Percentiles rank a stretch among this genome's conserved stretches.
These are phyloP conservation scores for Mycena polygramma DNA, from an alignment of 768 basidiomycete species.

Conservation along the genomic window DNA sequence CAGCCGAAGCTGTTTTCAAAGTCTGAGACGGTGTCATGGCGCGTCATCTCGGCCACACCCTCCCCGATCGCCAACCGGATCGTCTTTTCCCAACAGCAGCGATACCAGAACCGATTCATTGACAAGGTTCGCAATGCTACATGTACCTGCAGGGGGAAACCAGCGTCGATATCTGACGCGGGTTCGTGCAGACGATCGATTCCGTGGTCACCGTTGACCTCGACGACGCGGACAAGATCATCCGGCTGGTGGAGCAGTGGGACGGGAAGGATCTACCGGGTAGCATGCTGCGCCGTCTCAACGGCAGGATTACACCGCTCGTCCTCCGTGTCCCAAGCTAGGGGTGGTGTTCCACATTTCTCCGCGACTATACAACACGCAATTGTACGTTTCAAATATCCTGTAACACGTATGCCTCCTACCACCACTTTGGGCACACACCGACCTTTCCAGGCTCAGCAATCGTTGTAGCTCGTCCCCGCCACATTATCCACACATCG, in stretches of 20 bases:
- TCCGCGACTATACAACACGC: background rate
- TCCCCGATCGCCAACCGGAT: conserved; percentile 65
- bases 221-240: conserved; percentile 74
- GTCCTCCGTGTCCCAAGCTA: conserved; percentile 59
- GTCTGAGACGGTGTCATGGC: conserved; percentile 62
- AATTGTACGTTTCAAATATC: too few species aligned
- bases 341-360: background rate
- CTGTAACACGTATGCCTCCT: too few species aligned
- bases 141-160: background rate
- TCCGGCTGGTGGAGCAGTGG: conserved; percentile 71
- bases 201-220: conserved; percentile 75
- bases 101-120: conserved; percentile 68
- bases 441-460: too few species aligned
- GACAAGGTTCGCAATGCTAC: conserved; percentile 62
- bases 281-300: conserved; percentile 60
- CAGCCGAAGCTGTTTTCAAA: conserved; percentile 69
- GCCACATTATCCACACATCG: too few species aligned
- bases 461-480: too few species aligned
- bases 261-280: conserved; percentile 66
- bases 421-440: too few species aligned
- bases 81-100: conserved; percentile 70
- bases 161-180: background rate
- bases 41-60: conserved; percentile 71
- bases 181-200: conserved; percentile 59
- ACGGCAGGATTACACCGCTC: conserved; percentile 67